phyloP scores from a whole-genome alignment of 2,329 filamentous ascomycete genomes.

The Raffaelea deltoideospora region DNA sequence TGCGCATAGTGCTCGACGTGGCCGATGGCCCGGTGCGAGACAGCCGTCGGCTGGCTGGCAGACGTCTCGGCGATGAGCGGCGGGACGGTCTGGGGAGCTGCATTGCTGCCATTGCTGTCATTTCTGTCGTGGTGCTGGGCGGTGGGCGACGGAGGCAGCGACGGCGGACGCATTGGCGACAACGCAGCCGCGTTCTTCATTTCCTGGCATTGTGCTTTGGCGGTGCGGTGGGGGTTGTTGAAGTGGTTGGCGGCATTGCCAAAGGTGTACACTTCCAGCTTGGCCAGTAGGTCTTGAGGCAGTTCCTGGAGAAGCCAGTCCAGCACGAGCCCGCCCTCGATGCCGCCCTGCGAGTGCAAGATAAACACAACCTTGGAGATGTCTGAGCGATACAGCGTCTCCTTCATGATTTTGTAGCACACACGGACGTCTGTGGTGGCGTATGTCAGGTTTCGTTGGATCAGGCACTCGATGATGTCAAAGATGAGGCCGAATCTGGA shows the following conservation, averaged over 20 bases:
- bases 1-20: constrained; percentile 75
- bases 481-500: constrained; percentile 49
- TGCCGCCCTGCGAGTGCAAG: constrained; percentile 63
- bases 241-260: constrained; percentile 69
- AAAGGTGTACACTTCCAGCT: constrained; percentile 67
- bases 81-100: constrained; percentile 2
- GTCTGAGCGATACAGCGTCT: constrained; percentile 42
- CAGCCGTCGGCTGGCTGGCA: constrained; percentile 19
- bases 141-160: no score
- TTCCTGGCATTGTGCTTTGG: constrained; percentile 24
- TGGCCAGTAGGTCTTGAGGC: constrained; percentile 46
- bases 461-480: constrained; percentile 61
- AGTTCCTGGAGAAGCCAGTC: constrained; percentile 66
- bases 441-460: constrained; percentile 62
- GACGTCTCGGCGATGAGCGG: constrained; percentile 14
- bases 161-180: not conserved
- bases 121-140: no score
- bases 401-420: constrained; percentile 47
- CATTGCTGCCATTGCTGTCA: no score
- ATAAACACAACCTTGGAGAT: constrained; percentile 59
- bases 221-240: constrained; percentile 53
- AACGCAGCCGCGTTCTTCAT: not conserved
- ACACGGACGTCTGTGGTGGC: constrained; percentile 51
- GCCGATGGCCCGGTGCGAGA: constrained; percentile 38
- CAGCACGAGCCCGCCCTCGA: constrained; percentile 56